Evolutionary conservation across 164 flowering plant species (phyloP), one percentile per base, ranked within the genome.

Genomic region (Chimonanthus praecox): DNA sequence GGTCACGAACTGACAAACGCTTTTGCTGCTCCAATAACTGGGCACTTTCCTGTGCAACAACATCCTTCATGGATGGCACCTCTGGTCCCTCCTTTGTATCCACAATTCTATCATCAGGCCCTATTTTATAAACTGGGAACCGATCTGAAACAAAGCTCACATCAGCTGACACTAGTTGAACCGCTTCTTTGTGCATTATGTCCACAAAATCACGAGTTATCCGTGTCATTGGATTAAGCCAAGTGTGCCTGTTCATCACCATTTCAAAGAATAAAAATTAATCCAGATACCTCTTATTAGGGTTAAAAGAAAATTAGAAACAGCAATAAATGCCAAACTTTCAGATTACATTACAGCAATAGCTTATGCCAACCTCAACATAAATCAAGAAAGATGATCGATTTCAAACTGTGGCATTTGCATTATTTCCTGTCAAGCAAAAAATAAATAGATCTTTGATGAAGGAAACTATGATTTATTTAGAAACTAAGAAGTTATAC

Each of bases 1-100:
- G 97, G 75, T 94, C 99, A 18, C 98, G 97, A 74, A 96, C 99
- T 6, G 99, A 96, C 70, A 93, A 82, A 61, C 98, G 94, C 79
- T 89, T 89, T 77, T 94, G 97, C 82, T 96, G 99, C 76, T 90
- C 97, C 47, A 91, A 75, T 64, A 96, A 79, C 79, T 87, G 86
- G 13, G 87, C 82, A 70, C 94, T 89, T 83, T 96, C 98, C 54
- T 80, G 76, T 11, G 92, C 97, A 79, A 96, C 87, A 73, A 87
- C 84, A 47, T 96, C 98, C 78, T 90, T 90, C 80, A 93, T 75
- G 13, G 97, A 78, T 64, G 89, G 86, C 47, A 81, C 74, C 60
- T 86, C 82, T 10, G 82, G 69, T 49, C 85, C 90, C 74, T 87
- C 95, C 81, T 87, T 91, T 60, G 82, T 83, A 66, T 94, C 97